Evolutionary conservation across 2,329 filamentous ascomycete genomes (phyloP), one percentile per base, ranked within the genome.

Genomic region (Eutypa lata): DNA sequence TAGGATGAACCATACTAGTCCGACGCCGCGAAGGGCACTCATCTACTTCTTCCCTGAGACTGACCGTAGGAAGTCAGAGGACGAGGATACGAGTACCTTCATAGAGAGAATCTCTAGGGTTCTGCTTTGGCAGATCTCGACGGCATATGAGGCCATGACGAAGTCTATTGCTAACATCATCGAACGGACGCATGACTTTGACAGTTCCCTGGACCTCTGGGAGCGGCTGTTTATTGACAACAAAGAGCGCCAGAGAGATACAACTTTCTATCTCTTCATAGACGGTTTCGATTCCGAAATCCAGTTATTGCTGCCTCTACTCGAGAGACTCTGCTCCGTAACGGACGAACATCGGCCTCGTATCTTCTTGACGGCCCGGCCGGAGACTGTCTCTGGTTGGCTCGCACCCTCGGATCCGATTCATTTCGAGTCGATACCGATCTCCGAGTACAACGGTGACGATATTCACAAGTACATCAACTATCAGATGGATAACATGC

Each of bases 241-340:
- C 18, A 64, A 61, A 35, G 67, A 71, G 46, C 56, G 63, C 2
- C 50, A 58, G 28, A 65, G 65, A 1, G 65, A 68, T 33, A 66
- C 64, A 1, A 65, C 59, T 1, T 70, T 71, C 52, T 68, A 66
- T 52, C 50, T 71, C 18, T 63, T 71, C 38, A 61, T 71, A 16
- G 68, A 71, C 42, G 63, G 63, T 0, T 44, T 67, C 2, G 60
- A 65, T 21, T 48, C 47, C 5, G 56, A 63, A 3, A 54, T 68
- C 21, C 38, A 51, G 14, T 22, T 22, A 1, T 47, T 64, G 22
- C 33, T 64, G 1, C 55, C 53, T 19, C 48, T 71, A 5, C 53
- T 71, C 3, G 53, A 64, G 31, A 62, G 38, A 49, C 53, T 69
- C 16, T 58, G 55, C 8, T 53, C 51, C 7, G 49, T 54, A 3